phyloP scores from a whole-genome alignment of 2,329 filamentous ascomycete species.

The Aspergillus transmontanensis region DNA sequence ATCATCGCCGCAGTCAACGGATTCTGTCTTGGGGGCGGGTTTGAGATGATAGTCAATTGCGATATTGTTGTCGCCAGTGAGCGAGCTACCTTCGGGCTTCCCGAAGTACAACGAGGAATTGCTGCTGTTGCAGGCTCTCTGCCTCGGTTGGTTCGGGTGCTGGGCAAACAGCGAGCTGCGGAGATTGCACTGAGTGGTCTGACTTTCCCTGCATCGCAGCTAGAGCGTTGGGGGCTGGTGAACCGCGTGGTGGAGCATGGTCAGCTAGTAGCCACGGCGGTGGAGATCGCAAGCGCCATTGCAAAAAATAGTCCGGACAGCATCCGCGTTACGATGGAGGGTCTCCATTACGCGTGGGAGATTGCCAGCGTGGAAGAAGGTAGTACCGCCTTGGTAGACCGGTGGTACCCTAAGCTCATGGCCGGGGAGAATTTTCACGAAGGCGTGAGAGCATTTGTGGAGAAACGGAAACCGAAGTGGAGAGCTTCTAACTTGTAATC shows the following conservation, averaged over 20 bases:
- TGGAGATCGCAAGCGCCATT: slow-evolving; percentile 63
- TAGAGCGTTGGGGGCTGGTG: slow-evolving; percentile 68
- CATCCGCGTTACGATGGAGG: slow-evolving; percentile 69
- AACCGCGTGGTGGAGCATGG: slow-evolving; percentile 60
- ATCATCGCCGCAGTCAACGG: slow-evolving; percentile 78
- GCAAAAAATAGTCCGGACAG: slow-evolving; percentile 71
- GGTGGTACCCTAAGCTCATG: slow-evolving; percentile 62
- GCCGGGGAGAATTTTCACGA: slow-evolving; percentile 71
- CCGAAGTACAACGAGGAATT: slow-evolving; percentile 72
- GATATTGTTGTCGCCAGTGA: slow-evolving; percentile 62
- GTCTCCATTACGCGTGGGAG: slow-evolving; percentile 71
- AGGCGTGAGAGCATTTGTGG: slow-evolving; percentile 72
- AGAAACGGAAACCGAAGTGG: slow-evolving; percentile 71
- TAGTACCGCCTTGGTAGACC: slow-evolving; percentile 58
- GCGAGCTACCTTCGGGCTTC: slow-evolving; percentile 65
- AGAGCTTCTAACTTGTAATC: slow-evolving; percentile 33
- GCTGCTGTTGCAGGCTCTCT: slow-evolving; percentile 71
- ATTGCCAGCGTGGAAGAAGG: slow-evolving; percentile 64
- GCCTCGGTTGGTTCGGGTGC: slow-evolving; percentile 64
- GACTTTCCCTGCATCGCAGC: slow-evolving; percentile 60
- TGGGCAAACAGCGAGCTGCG: slow-evolving; percentile 70
- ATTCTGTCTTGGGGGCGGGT: slow-evolving; percentile 72
- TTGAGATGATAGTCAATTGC: slow-evolving; percentile 74
- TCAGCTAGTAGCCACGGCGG: slow-evolving; percentile 43
- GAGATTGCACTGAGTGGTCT: slow-evolving; percentile 71